These are phyloP conservation scores for Tilletia setariae DNA, from an alignment of 1,284 basidiomycete species.

Conservation along the genomic window DNA sequence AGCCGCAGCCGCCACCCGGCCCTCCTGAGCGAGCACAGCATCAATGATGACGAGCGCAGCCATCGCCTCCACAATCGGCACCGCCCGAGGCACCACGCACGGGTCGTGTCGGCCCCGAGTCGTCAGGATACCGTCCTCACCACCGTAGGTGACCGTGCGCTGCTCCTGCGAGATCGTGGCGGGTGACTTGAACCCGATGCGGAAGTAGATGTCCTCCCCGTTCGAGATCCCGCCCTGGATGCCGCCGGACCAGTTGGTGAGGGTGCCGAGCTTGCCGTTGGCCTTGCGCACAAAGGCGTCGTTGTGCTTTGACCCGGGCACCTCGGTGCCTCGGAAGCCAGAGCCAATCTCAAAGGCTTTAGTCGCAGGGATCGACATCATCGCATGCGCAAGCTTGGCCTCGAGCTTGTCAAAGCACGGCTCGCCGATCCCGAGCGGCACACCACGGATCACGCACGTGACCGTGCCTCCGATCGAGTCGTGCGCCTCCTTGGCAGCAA, in stretches of 20 bases:
- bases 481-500: conserved; percentile 81
- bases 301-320: conserved; percentile 89
- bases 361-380: conserved; percentile 97
- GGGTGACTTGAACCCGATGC: conserved; percentile 95
- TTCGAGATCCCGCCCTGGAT: conserved; percentile 98
- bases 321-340: conserved; percentile 92
- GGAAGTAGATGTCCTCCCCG: conserved; percentile 96
- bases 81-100: conserved; percentile 90
- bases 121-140: conserved; percentile 78
- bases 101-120: conserved; percentile 93
- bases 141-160: conserved; percentile 85
- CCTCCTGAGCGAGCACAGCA: conserved; percentile 45
- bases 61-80: conserved; percentile 99
- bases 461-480: conserved; percentile 98
- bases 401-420: conserved; percentile 99
- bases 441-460: conserved; percentile 88
- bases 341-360: conserved; percentile 98
- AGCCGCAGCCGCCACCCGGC: conserved; percentile 26
- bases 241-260: conserved; percentile 94
- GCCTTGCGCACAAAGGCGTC: conserved; percentile 74
- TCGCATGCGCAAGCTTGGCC: conserved; percentile 91
- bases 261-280: conserved; percentile 73
- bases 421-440: conserved; percentile 88
- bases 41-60: conserved; percentile 94
- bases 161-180: conserved; percentile 95